A percentile compares a stretch with the other conserved stretches of the same genome.
Conservation (phyloP, 176 grass and related monocot genomes). For the Tuctoria greenei region DNA sequence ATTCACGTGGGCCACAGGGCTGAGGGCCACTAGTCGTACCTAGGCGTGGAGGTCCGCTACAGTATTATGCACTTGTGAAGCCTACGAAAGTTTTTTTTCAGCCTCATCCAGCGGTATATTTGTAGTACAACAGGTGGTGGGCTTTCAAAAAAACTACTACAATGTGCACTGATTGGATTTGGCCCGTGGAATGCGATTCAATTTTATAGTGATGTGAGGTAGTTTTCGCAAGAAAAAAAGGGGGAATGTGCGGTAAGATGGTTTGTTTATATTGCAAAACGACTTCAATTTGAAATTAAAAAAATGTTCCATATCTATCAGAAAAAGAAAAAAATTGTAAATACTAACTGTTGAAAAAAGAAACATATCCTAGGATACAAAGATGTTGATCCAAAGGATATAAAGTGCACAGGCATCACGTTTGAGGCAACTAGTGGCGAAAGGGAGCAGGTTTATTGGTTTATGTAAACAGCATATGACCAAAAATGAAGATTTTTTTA, state of each 20-base stretch:
- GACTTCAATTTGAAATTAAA: background rate
- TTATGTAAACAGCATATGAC: no score
- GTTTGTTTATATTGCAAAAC: background rate
- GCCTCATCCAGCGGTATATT: no score
- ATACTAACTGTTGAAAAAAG: background rate
- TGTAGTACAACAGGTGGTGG: no score
- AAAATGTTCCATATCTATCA: background rate
- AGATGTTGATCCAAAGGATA: no score
- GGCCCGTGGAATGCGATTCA: no score
- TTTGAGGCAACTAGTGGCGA: no score
- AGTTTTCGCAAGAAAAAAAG: no score
- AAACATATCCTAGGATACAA: background rate
- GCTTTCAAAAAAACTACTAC: background rate
- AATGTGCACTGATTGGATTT: background rate
- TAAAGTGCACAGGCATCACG: no score
- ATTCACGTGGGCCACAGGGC: background rate
- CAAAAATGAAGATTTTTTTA: no score
- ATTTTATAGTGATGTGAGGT: no score
- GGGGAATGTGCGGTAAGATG: background rate
- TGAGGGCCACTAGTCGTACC: background rate
- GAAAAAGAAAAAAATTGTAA: background rate
- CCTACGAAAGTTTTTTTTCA: background rate
- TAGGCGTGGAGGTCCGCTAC: background rate
- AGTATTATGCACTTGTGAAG: background rate
- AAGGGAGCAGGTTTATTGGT: no score